A percentile compares a stretch with the other conserved stretches of the same genome.
phyloP scores from a whole-genome alignment of 768 basidiomycete genomes.

The Galerina marginata region DNA sequence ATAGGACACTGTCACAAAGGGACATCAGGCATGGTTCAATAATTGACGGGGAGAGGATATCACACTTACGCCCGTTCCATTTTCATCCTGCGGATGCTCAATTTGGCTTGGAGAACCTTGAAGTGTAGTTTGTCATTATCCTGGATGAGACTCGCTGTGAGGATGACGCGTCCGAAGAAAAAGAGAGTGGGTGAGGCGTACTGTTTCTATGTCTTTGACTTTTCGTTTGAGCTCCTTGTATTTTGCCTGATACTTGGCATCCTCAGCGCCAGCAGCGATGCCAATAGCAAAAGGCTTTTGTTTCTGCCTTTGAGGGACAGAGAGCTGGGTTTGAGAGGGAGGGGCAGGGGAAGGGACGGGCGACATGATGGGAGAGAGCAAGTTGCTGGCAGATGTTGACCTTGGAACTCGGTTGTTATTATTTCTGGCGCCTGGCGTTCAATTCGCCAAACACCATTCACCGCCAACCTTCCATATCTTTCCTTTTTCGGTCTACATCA shows the following conservation, averaged over 20 bases:
- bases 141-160: constrained; percentile 42
- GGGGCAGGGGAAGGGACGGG: constrained; percentile 62
- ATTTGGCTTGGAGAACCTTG: constrained; percentile 80
- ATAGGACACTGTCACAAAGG: constrained; percentile 57
- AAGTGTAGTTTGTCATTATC: constrained; percentile 89
- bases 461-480: constrained; percentile 37
- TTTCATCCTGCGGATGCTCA: constrained; percentile 85
- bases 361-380: constrained; percentile 65
- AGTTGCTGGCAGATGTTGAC: constrained; percentile 39
- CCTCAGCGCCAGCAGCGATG: constrained; percentile 81
- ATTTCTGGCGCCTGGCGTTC: constrained; percentile 24
- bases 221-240: constrained; percentile 89
- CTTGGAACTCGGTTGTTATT: constrained; percentile 26
- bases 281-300: constrained; percentile 57
- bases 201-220: constrained; percentile 85
- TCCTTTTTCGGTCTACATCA: constrained; percentile 38
- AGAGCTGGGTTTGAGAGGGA: constrained; percentile 37
- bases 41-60: neutral
- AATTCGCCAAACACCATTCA: constrained; percentile 17
- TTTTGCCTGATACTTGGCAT: constrained; percentile 86
- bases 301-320: constrained; percentile 48
- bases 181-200: constrained; percentile 37
- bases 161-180: constrained; percentile 21
- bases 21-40: constrained; percentile 14
- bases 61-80: constrained; percentile 83